Evolutionary conservation across 1,284 basidiomycete genomes (phyloP).

Genomic region (Irpex sp.): DNA sequence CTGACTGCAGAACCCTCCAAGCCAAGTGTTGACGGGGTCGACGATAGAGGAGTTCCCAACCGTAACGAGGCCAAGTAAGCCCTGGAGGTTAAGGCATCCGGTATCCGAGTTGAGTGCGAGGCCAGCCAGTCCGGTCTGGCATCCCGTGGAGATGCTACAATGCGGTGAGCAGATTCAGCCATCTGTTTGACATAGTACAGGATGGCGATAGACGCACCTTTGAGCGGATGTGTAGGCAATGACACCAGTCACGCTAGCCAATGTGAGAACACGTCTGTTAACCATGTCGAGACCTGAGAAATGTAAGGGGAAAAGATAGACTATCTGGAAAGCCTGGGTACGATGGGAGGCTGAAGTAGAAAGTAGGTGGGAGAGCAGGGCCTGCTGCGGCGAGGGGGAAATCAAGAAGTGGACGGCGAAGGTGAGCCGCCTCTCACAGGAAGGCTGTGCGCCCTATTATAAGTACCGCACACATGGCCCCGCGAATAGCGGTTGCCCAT

Average conservation of each 20-base stretch:
- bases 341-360: not conserved
- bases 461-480: not conserved
- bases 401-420: not conserved
- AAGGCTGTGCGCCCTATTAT: not conserved
- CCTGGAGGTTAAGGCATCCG: conserved; percentile 49
- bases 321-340: not conserved
- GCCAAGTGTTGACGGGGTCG: conserved; percentile 51
- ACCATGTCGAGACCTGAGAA: conserved; percentile 7
- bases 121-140: conserved; percentile 29
- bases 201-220: conserved; percentile 11
- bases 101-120: conserved; percentile 44
- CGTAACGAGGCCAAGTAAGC: conserved; percentile 41
- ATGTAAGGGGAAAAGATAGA: not conserved
- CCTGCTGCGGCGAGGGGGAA: not conserved
- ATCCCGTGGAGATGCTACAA: conserved; percentile 34
- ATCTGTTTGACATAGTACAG: not conserved
- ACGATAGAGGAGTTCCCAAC: conserved; percentile 44
- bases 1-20: conserved; percentile 50
- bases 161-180: not conserved
- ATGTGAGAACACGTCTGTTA: conserved; percentile 2
- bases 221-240: conserved; percentile 6
- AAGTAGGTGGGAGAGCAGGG: not conserved
- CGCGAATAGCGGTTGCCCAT: too few relatives aligned
- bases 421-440: not conserved
- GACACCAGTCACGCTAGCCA: conserved; percentile 4